Conservation (phyloP, 257 asterid genomes). For the Solanum pimpinellifolium region DNA sequence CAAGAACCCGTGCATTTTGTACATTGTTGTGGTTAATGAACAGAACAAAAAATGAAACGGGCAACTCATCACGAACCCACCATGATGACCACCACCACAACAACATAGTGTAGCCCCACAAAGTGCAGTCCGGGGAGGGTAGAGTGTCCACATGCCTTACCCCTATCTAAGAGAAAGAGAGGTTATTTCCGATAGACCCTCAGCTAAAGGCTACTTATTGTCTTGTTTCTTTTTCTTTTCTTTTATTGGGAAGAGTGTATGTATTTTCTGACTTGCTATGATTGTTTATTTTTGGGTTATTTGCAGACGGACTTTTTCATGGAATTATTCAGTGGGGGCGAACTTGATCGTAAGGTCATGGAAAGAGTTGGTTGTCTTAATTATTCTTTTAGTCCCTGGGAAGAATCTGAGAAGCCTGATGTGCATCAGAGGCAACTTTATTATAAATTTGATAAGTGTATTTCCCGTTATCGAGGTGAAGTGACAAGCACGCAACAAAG, state of each 20-base stretch:
- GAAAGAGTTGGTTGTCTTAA: constrained; percentile 83
- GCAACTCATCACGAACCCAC: not conserved
- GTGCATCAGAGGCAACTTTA: constrained; percentile 80
- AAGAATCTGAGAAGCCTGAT: constrained; percentile 78
- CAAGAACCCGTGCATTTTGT: not conserved
- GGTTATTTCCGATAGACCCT: not conserved
- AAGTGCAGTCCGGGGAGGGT: not conserved
- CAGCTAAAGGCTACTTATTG: not conserved
- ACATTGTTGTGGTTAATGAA: not conserved
- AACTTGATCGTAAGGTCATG: constrained; percentile 79
- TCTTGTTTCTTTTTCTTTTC: not conserved
- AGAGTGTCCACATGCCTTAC: not conserved
- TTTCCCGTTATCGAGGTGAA: constrained; percentile 85
- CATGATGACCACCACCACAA: not conserved
- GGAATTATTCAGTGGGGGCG: constrained; percentile 86
- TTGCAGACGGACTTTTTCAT: constrained; percentile 70
- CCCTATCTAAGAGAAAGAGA: not conserved
- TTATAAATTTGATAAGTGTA: constrained; percentile 67
- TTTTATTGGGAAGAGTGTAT: not conserved
- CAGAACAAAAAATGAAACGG: not conserved
- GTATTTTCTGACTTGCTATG: not conserved
- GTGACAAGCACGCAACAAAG: constrained; percentile 95
- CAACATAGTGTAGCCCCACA: not conserved
- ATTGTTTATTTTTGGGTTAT: not conserved
- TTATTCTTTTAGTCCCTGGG: constrained; percentile 88